A percentile compares a stretch with the other conserved stretches of the same genome.
Evolutionary conservation across 2,329 filamentous ascomycete species (phyloP).

Genomic region (Coniella vitis): DNA sequence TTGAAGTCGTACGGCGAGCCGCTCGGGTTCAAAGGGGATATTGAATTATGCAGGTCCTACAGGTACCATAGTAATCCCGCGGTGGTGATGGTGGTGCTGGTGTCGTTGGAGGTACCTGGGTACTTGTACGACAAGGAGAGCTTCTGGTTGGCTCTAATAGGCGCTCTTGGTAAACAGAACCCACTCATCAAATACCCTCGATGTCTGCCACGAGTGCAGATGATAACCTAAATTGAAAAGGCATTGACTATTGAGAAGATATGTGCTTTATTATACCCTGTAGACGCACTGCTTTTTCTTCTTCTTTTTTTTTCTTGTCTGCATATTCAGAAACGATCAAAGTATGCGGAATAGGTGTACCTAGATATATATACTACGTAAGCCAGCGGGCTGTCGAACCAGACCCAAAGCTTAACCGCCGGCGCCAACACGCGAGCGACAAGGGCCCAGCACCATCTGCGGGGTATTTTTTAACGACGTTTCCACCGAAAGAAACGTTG

Average conservation of each 20-base stretch:
- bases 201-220: no score
- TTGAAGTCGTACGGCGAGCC: constrained; percentile 12
- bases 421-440: background rate
- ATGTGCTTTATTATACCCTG: no score
- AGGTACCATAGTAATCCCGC: background rate
- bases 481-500: no score
- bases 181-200: background rate
- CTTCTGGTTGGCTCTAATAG: background rate
- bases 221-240: no score
- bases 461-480: background rate
- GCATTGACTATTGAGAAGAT: no score
- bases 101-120: background rate
- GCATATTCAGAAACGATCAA: no score
- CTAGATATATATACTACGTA: no score
- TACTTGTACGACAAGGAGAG: background rate
- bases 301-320: background rate
- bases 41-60: background rate
- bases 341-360: no score
- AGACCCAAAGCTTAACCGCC: background rate
- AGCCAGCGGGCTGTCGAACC: background rate
- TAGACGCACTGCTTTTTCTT: no score
- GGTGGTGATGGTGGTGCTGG: background rate
- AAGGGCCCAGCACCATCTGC: no score
- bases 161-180: background rate
- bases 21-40: constrained; percentile 1